phyloP scores from a whole-genome alignment of 768 basidiomycete genomes.

The Rubroboletus satanas region DNA sequence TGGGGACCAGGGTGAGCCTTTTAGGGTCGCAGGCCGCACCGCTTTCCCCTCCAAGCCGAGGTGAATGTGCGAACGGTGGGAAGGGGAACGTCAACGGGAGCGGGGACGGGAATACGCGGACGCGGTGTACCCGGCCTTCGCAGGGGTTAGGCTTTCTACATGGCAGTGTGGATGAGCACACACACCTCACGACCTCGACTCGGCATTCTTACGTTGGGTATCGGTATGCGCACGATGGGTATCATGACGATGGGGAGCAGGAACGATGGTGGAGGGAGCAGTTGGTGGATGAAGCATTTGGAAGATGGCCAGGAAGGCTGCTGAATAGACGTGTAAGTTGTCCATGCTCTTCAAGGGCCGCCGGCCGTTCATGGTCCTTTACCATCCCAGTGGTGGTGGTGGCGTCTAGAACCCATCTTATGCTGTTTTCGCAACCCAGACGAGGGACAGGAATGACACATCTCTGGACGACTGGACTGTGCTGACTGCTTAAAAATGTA shows the following conservation, averaged over 20 bases:
- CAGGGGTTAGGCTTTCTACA: conserved; percentile 1
- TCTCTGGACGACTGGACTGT: background rate
- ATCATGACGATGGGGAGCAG: conserved; percentile 25
- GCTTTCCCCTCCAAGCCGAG: background rate
- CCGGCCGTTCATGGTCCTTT: background rate
- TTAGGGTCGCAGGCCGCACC: conserved; percentile 14
- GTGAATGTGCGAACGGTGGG: background rate
- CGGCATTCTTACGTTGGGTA: conserved; percentile 17
- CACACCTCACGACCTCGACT: conserved; percentile 35
- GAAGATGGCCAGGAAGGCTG: conserved; percentile 63
- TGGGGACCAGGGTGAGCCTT: conserved; percentile 52
- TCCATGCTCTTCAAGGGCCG: background rate
- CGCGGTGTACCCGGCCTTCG: conserved; percentile 5
- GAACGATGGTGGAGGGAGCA: conserved; percentile 41
- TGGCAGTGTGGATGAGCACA: conserved; percentile 34
- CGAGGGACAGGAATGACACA: conserved; percentile 38
- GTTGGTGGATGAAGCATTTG: conserved; percentile 52
- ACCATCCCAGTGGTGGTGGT: conserved; percentile 75
- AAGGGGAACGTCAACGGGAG: background rate
- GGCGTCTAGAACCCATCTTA: conserved; percentile 61
- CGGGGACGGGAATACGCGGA: background rate
- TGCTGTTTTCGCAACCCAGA: conserved; percentile 62
- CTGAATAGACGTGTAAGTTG: conserved; percentile 64
- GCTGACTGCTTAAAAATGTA: background rate
- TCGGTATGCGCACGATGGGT: conserved; percentile 19